Evolutionary conservation across 2,329 filamentous ascomycete species (phyloP), one percentile per base, ranked within the genome.

Genomic region (Ophiocordyceps camponoti-floridani): DNA sequence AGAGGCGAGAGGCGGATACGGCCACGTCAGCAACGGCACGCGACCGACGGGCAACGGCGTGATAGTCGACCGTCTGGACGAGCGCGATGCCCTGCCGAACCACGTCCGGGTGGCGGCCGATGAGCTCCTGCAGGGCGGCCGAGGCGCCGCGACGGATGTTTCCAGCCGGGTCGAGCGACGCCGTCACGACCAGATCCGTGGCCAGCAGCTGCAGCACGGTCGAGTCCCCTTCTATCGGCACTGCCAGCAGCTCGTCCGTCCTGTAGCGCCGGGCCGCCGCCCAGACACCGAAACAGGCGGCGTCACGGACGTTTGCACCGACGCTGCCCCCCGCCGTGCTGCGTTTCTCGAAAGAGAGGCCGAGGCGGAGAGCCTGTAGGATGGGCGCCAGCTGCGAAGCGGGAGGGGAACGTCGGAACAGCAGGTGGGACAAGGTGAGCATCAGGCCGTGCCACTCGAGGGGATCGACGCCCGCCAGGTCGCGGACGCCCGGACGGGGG

Each of bases 231-330:
- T 23, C 23, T 5, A 23, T 5, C 23, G 75, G 65, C 1, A 93
- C 72, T 0, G 68, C 67, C 11, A 82, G 67, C 7, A 96, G 69
- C 58, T 96, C 89, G 0, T 67, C 56, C 0, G 87, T 94, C 1
- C 76, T 79, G 54, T 96, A 98, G 45, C 89, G 80, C 45, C 91
- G 75, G 19, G 89, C 85, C 8, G 96, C 61, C 1, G 88, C 83
- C 91, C 91, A 98, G 23, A 96, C 81, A 7, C 91, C 91, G 58
- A 96, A 98, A 58, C 88, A 95, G 3, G 91, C 86, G 12, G 91
- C 89, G 64, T 98, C 91, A 42, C 91, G 77, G 14, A 98, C 88
- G 52, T 93, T 94, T 1, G 84, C 82, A 2, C 91, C 91, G 11
- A 89, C 70, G 3, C 85, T 88, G 12, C 74, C 78, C n/a, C 91